Evolutionary conservation across 2,329 filamentous ascomycete genomes (phyloP), one percentile per base, ranked within the genome.

Genomic region (Parasarocladium wereldwijsianum): DNA sequence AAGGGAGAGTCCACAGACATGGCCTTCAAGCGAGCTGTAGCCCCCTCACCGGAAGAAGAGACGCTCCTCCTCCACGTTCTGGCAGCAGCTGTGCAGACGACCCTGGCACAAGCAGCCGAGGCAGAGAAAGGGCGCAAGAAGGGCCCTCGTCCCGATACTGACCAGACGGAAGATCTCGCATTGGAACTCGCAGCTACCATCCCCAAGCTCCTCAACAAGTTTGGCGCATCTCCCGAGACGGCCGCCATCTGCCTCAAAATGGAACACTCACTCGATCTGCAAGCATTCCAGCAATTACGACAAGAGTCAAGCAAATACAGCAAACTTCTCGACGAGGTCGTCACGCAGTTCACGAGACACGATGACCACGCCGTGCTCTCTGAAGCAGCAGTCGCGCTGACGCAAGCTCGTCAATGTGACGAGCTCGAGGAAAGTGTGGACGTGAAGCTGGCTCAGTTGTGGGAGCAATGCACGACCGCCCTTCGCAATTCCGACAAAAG

Each of bases 311-410:
- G 78, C 2, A 77, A 75, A 2, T 93, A 92, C 46, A 71, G 76
- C 12, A 73, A 77, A 14, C 59, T 96, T 17, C 62, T 98, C 2
- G 85, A 93, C 41, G 86, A 94, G 44, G 84, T 96, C 42, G 85
- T 82, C 50, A 84, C 83, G 34, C 90, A 98, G 43, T 96, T 98
- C 55, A 75, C 80, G 43, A 75, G 84, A n/a, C 90, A 98, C 46
- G 81, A 82, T 24, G 83, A 93, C 44, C 79, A 82, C 42, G 70
- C 71, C 32, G 86, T 96, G 12, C 64, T 98, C 26, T 73, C 74
- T 8, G 86, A 94, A 51, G 87, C 85, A 10, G 78, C 80, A 17
- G 66, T 74, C 14, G 82, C 86, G 5, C 70, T 98, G 21, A 58
- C 93, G 18, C 84, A 92, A 47, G 85, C 87, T 7, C 76, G 82